Base-by-base conservation (phyloP, 768 basidiomycete species). In the Pleurotus sapidus region DNA sequence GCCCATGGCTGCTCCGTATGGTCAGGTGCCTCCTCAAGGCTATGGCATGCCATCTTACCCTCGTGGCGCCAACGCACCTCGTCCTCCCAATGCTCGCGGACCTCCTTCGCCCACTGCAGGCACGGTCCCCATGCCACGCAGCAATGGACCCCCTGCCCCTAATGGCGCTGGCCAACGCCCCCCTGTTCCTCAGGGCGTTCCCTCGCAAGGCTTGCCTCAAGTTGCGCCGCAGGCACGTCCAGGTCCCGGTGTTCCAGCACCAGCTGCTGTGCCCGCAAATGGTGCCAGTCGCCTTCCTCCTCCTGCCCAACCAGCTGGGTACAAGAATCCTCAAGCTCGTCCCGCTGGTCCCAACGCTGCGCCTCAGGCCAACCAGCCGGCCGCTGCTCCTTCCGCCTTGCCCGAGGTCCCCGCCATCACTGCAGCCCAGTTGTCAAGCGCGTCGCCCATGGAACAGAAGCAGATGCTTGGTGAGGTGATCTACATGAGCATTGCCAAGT, bases 391-490 rank as follows among this genome's bases (percentile, higher is more conserved):
- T 37, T 72, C 66, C 42, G 61, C 73, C 43, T 64, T 71, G 11
- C 66, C 74, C 7, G 73, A 78, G 37, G 72, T 74, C 47, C 72
- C 81, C n/a, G 68, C 71, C 8, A 68, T 84, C 60, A 77, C 77
- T 39, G 66, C 81, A 53, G 68, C 80, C 58, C 80, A 81, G 17
- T 77, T 80, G 43, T 74, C 87, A 20, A 72, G 76, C 58, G 81
- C 92, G 58, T 85, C 83, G 48, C 76, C 92, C 18, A 79, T 86
- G 66, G 96, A 98, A 74, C 95, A 98, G 84, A 99, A 99, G 81
- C 97, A 99, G 74, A 94, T 98, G 89, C 81, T 99, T 48, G 97
- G 97, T 64, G 97, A 99, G 76, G 85, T 91, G 49, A 86, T 98
- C 64, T 98, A 98, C 77, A 88, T 96, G 83, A 89, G 85, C 69